Percentiles rank a stretch among this genome's conserved stretches.
phyloP scores from a whole-genome alignment of 371 early-diverging fungal species.

The Mortierella sp. region DNA sequence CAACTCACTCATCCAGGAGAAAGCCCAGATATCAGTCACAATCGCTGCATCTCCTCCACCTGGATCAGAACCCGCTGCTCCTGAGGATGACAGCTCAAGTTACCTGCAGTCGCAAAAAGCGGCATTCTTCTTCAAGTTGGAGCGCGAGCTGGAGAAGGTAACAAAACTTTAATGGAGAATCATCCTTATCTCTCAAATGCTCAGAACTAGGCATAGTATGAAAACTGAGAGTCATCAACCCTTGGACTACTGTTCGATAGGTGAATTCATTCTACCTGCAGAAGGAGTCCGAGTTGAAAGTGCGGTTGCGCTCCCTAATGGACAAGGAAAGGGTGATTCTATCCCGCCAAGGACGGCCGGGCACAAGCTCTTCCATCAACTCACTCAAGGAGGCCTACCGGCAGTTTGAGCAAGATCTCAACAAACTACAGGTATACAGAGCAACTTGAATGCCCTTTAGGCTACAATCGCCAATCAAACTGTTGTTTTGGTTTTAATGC shows the following conservation, averaged over 20 bases:
- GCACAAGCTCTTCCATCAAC: slow-evolving; percentile 70
- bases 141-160: slow-evolving; percentile 88
- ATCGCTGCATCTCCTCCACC: slow-evolving; percentile 60
- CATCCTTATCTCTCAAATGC: not conserved
- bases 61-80: slow-evolving; percentile 35
- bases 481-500: not conserved
- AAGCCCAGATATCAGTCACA: slow-evolving; percentile 56
- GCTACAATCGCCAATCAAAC: not conserved
- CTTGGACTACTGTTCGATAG: slow-evolving; percentile 42
- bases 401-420: slow-evolving; percentile 92
- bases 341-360: slow-evolving; percentile 66
- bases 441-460: not conserved
- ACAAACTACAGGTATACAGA: slow-evolving; percentile 87
- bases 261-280: slow-evolving; percentile 87
- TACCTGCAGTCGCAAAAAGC: slow-evolving; percentile 79
- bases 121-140: slow-evolving; percentile 86
- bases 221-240: not conserved
- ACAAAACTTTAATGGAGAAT: not conserved
- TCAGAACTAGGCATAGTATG: not conserved
- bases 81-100: slow-evolving; percentile 68
- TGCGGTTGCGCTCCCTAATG: slow-evolving; percentile 79
- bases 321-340: slow-evolving; percentile 86
- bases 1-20: slow-evolving; percentile 71
- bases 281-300: slow-evolving; percentile 83
- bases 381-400: slow-evolving; percentile 89